Conservation (phyloP, 306 rosid genomes). For the Castanospermum australe region DNA sequence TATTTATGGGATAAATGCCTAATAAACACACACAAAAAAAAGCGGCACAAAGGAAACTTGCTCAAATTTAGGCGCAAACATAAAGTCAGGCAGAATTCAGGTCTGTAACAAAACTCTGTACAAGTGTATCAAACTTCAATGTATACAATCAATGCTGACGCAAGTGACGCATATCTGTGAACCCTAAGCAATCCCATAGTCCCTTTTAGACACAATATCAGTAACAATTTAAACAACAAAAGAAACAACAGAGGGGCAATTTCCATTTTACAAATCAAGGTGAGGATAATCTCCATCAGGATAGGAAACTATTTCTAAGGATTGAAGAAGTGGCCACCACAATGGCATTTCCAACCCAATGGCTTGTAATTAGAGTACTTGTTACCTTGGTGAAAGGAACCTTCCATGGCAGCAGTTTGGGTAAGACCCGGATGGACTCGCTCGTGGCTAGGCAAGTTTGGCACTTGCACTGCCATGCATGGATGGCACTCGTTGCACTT, state of each 20-base stretch:
- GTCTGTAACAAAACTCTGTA: conserved; percentile 23
- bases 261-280: not conserved
- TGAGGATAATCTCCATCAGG: not conserved
- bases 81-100: not conserved
- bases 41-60: not conserved
- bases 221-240: not conserved
- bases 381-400: conserved; percentile 25
- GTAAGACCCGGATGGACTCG: conserved; percentile 17
- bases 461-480: conserved; percentile 78
- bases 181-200: not conserved
- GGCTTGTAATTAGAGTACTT: conserved; percentile 72
- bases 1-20: too few species aligned
- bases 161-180: not conserved
- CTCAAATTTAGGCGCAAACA: not conserved
- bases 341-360: conserved; percentile 64
- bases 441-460: conserved; percentile 31
- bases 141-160: conserved; percentile 16
- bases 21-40: too few species aligned
- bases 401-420: conserved; percentile 26
- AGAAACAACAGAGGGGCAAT: not conserved
- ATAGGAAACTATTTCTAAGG: conserved; percentile 29
- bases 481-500: conserved; percentile 79
- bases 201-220: not conserved
- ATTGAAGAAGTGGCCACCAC: conserved; percentile 52
- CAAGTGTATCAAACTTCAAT: conserved; percentile 22